Evolutionary conservation across 2,329 filamentous ascomycete species (phyloP).

Genomic region (Xylariaceae sp.): DNA sequence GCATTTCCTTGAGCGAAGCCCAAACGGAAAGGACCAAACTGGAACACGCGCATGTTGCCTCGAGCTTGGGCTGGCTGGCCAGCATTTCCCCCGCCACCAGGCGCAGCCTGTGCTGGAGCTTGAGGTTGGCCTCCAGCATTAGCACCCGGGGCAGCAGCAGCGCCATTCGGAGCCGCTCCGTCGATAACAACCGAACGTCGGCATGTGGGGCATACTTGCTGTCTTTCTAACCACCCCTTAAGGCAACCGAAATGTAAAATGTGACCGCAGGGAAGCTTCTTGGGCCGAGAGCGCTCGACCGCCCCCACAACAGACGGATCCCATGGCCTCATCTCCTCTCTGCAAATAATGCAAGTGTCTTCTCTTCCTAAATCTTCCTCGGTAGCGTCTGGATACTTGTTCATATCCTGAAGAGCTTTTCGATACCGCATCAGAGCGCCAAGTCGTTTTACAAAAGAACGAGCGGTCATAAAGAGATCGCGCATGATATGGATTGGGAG

Average conservation of each 20-base stretch:
- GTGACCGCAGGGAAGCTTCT: slow-evolving; percentile 95
- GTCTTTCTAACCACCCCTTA: slow-evolving; percentile 94
- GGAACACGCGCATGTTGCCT: slow-evolving; percentile 65
- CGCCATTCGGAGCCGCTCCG: slow-evolving; percentile 44
- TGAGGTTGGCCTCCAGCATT: slow-evolving; percentile 41
- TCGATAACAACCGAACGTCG: slow-evolving; percentile 80
- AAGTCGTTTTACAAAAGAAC: slow-evolving; percentile 90
- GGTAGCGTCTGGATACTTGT: slow-evolving; percentile 89
- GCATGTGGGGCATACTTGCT: slow-evolving; percentile 97
- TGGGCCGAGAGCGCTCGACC: slow-evolving; percentile 84
- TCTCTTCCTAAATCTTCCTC: slow-evolving; percentile 82
- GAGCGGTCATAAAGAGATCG: slow-evolving; percentile 91
- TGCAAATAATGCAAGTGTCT: slow-evolving; percentile 96
- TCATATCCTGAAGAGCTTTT: slow-evolving; percentile 93
- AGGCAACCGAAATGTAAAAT: slow-evolving; percentile 94
- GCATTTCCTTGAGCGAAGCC: slow-evolving; percentile 75
- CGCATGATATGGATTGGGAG: slow-evolving; percentile 96
- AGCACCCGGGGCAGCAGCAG: slow-evolving; percentile 37
- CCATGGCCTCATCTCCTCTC: slow-evolving; percentile 93
- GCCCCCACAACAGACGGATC: slow-evolving; percentile 65
- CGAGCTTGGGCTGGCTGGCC: slow-evolving; percentile 46
- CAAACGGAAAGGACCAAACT: slow-evolving; percentile 75
- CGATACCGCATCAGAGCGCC: slow-evolving; percentile 87
- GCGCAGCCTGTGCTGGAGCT: slow-evolving; percentile 35
- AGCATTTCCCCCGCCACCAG: slow-evolving; percentile 37